Evolutionary conservation across 306 rosid species (phyloP).

Genomic region (Cicer cuneatum): DNA sequence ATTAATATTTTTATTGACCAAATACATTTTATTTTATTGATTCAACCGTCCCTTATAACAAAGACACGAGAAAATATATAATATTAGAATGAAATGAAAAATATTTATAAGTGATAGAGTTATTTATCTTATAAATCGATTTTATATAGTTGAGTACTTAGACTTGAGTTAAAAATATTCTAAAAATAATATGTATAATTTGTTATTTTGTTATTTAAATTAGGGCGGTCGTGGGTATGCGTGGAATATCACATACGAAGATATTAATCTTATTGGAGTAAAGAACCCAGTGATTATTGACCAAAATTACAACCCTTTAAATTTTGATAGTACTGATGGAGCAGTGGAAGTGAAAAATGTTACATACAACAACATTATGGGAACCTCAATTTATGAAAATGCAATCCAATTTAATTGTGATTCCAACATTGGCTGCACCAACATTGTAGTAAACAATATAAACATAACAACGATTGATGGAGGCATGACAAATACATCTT

Average conservation of each 20-base stretch:
- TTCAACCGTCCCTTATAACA: too few relatives aligned
- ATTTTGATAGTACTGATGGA: background rate
- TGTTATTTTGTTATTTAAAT: too few relatives aligned
- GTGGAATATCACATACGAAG: background rate
- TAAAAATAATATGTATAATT: background rate
- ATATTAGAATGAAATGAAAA: too few relatives aligned
- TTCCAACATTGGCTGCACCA: constrained; percentile 34
- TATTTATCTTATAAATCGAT: background rate
- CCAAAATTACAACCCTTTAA: background rate
- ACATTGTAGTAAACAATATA: constrained; percentile 37
- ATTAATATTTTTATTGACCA: background rate
- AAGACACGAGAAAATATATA: too few relatives aligned
- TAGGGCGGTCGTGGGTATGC: background rate
- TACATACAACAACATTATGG: constrained; percentile 43
- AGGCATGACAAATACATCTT: constrained; percentile 6
- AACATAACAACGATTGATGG: constrained; percentile 22
- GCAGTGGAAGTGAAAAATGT: background rate
- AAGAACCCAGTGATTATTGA: background rate
- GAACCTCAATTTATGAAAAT: constrained; percentile 33
- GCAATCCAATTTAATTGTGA: constrained; percentile 48
- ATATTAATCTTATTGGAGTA: background rate
- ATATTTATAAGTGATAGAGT: background rate
- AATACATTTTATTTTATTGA: too few relatives aligned
- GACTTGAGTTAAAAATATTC: background rate
- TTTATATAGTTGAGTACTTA: background rate